Percentiles rank a stretch among this genome's conserved stretches.
Conservation (phyloP, 345 rosid genomes). For the Arabis alpina region DNA sequence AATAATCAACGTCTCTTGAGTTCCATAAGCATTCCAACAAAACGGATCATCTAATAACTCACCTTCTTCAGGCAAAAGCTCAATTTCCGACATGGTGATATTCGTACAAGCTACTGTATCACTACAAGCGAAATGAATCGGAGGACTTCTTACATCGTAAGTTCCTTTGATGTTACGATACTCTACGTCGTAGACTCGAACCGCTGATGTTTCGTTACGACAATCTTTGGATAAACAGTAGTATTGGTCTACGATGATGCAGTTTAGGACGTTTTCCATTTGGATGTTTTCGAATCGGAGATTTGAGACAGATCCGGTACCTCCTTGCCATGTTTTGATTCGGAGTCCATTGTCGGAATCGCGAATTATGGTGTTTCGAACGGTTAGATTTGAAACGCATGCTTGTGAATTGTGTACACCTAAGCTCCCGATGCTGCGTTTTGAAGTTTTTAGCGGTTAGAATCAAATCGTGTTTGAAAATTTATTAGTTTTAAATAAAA, state of each 20-base stretch:
- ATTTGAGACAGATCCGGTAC: conserved; percentile 71
- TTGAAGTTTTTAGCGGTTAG: conserved; percentile 14
- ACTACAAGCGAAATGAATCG: conserved; percentile 94
- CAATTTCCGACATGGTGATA: conserved; percentile 87
- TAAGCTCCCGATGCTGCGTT: conserved; percentile 87
- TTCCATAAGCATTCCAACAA: conserved; percentile 97
- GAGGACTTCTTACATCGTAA: conserved; percentile 77
- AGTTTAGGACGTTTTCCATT: conserved; percentile 90
- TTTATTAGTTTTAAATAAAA: background rate
- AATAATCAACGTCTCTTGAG: conserved; percentile 73
- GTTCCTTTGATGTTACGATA: conserved; percentile 89
- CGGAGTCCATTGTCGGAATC: conserved; percentile 94
- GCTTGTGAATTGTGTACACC: conserved; percentile 95
- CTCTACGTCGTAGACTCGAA: conserved; percentile 61
- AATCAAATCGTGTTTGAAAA: conserved; percentile 8
- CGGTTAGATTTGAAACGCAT: conserved; percentile 89
- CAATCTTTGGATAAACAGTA: conserved; percentile 75
- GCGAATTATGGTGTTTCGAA: conserved; percentile 59
- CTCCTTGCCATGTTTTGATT: conserved; percentile 98
- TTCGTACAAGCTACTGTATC: conserved; percentile 92
- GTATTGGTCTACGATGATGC: conserved; percentile 90
- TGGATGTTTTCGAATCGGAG: conserved; percentile 81
- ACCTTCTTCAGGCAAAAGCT: conserved; percentile 88
- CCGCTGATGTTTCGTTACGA: conserved; percentile 84
- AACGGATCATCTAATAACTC: conserved; percentile 89